Evolutionary conservation across 768 basidiomycete species (phyloP).

Genomic region (Boletus pseudo-olivaceus): DNA sequence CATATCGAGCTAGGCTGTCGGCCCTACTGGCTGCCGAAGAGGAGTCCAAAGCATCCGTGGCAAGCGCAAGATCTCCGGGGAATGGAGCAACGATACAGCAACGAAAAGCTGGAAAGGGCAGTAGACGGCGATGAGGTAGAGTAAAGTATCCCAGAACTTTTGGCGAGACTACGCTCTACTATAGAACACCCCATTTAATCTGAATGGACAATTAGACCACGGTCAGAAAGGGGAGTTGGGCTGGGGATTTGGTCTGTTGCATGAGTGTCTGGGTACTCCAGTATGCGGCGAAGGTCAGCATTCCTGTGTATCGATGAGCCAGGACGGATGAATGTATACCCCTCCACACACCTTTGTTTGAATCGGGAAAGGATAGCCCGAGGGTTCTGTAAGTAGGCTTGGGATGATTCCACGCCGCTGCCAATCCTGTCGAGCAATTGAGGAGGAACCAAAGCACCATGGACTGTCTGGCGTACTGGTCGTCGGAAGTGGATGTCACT

Average conservation of each 20-base stretch:
- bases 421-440: slow-evolving; percentile 2
- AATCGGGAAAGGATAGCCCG: slow-evolving; percentile 55
- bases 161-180: slow-evolving; percentile 1
- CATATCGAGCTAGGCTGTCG: slow-evolving; percentile 36
- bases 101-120: slow-evolving; percentile 36
- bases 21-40: slow-evolving; percentile 41
- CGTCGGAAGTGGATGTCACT: slow-evolving; percentile 49
- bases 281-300: slow-evolving; percentile 49
- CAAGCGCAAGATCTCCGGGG: slow-evolving; percentile 16
- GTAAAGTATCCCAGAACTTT: background rate
- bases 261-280: slow-evolving; percentile 45
- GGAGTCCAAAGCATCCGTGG: slow-evolving; percentile 31
- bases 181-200: slow-evolving; percentile 2
- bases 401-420: slow-evolving; percentile 27
- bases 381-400: slow-evolving; percentile 36
- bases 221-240: slow-evolving; percentile 10
- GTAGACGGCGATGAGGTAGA: slow-evolving; percentile 30
- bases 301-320: slow-evolving; percentile 39
- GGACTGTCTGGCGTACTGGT: slow-evolving; percentile 32
- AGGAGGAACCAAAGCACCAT: background rate
- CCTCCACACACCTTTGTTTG: slow-evolving; percentile 54
- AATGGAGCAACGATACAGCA: slow-evolving; percentile 25
- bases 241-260: slow-evolving; percentile 7
- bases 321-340: background rate
- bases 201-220: background rate